phyloP scores from a whole-genome alignment of 208 protist genomes.

The Angomonas desouzai region DNA sequence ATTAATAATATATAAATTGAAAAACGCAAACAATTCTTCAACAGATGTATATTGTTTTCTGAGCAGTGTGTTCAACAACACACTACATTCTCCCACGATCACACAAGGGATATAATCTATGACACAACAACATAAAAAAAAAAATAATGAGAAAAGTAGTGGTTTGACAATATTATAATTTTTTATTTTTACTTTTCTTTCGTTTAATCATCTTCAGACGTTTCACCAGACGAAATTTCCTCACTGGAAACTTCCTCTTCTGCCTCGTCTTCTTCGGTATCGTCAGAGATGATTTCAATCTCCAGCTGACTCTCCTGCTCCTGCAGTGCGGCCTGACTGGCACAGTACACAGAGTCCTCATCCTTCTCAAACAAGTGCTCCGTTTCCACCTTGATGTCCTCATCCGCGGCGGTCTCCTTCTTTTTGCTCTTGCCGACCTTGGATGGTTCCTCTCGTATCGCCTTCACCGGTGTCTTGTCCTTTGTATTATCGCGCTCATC shows the following conservation, averaged over 20 bases:
- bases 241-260: conserved; percentile 1
- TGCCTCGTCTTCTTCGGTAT: conserved; percentile 35
- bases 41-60: conserved; percentile 1
- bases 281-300: conserved; percentile 72
- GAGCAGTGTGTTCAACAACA: background rate
- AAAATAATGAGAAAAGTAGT: conserved; percentile 16
- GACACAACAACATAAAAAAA: conserved; percentile 9
- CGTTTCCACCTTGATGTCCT: conserved; percentile 45
- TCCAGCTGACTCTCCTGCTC: conserved; percentile 59
- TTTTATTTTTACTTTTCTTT: conserved; percentile 10
- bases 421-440: conserved; percentile 4
- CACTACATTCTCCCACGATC: background rate
- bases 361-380: conserved; percentile 51
- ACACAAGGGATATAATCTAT: background rate
- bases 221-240: conserved; percentile 1
- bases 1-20: conserved; percentile 11
- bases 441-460: conserved; percentile 12
- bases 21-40: no score
- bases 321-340: conserved; percentile 57
- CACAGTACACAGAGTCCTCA: conserved; percentile 69
- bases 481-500: conserved; percentile 85
- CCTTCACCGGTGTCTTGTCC: conserved; percentile 11
- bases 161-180: conserved; percentile 11
- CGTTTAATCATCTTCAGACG: background rate
- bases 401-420: conserved; percentile 1